Evolutionary conservation across 1,284 basidiomycete species (phyloP).

Genomic region (Tilletia walkeri): DNA sequence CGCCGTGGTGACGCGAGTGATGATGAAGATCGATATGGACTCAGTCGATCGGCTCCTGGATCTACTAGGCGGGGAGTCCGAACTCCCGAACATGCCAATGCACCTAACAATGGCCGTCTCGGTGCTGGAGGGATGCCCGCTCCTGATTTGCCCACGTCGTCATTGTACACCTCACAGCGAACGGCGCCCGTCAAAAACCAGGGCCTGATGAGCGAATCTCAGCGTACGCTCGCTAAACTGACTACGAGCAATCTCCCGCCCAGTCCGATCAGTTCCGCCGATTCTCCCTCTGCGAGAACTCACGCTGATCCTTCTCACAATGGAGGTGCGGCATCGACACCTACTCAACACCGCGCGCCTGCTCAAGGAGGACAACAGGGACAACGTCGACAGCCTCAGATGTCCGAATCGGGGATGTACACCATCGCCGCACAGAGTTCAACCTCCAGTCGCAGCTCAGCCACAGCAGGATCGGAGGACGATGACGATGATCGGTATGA

Average conservation of each 20-base stretch:
- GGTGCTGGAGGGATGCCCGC: no score
- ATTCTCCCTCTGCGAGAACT: constrained; percentile 32
- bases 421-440: constrained; percentile 14
- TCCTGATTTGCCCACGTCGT: no score
- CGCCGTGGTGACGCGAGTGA: no score
- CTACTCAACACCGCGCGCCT: neutral
- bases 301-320: neutral
- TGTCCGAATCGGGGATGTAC: neutral
- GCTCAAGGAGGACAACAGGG: no score
- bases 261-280: constrained; percentile 43
- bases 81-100: constrained; percentile 8
- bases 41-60: constrained; percentile 1
- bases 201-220: neutral
- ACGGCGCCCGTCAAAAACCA: neutral
- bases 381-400: neutral
- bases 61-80: constrained; percentile 8
- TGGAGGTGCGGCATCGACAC: neutral
- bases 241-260: constrained; percentile 29
- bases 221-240: constrained; percentile 10
- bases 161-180: neutral
- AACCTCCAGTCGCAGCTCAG: constrained; percentile 26
- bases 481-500: constrained; percentile 26
- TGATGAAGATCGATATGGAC: constrained; percentile 15
- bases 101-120: neutral
- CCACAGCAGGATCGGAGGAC: constrained; percentile 42